Evolutionary conservation across 352 stramenopile species (phyloP).

Genomic region (Globisporangium spinosum): DNA sequence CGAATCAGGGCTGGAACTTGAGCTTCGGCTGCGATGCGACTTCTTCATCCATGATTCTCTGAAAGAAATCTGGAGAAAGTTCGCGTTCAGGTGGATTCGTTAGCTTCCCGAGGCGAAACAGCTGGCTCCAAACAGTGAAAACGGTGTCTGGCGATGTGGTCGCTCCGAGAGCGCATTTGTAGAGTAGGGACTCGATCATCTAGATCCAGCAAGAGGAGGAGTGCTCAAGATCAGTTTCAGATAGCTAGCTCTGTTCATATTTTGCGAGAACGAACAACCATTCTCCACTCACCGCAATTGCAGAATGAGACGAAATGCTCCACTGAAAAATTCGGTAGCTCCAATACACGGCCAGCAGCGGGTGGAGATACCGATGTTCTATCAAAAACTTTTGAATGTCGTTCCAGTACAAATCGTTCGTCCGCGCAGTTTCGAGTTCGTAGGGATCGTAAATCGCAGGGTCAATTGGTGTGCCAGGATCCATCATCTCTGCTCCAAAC

Average conservation of each 20-base stretch:
- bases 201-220: slow-evolving; percentile 20
- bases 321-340: slow-evolving; percentile 62
- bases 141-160: slow-evolving; percentile 45
- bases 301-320: slow-evolving; percentile 54
- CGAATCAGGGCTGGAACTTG: slow-evolving; percentile 25
- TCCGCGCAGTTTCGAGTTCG: slow-evolving; percentile 64
- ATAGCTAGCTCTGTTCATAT: background rate
- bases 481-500: slow-evolving; percentile 19
- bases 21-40: slow-evolving; percentile 53
- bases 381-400: slow-evolving; percentile 68
- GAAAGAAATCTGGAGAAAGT: slow-evolving; percentile 28
- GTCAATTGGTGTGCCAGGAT: background rate
- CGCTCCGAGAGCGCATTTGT: slow-evolving; percentile 51
- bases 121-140: slow-evolving; percentile 55
- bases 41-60: slow-evolving; percentile 39
- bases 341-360: slow-evolving; percentile 63
- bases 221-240: background rate
- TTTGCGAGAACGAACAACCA: background rate
- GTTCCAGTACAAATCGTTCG: slow-evolving; percentile 76
- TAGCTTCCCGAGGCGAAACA: slow-evolving; percentile 46
- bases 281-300: slow-evolving; percentile 39
- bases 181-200: slow-evolving; percentile 64
- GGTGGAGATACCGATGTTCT: slow-evolving; percentile 59
- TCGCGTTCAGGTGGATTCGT: slow-evolving; percentile 1
- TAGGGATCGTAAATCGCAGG: slow-evolving; percentile 44